Evolutionary conservation across 331 rosid species (phyloP), one percentile per base, ranked within the genome.

Genomic region (Spiraea crenata): DNA sequence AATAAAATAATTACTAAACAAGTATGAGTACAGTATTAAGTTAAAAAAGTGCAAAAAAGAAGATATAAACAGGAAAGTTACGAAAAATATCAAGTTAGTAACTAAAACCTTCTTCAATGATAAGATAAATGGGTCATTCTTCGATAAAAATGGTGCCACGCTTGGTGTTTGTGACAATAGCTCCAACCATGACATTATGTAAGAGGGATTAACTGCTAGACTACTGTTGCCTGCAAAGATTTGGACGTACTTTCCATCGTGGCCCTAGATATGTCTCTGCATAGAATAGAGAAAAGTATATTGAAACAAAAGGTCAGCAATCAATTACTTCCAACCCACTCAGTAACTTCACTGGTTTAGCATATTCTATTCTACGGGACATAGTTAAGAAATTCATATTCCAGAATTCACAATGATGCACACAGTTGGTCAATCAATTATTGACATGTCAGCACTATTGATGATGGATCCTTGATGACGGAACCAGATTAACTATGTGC

Each of bases 261-360:
- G 90, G 47, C 96, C 90, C 65, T 89, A 95, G 50, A 91, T 88
- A 88, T 95, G 99, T 73, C 90, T 91, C 99, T 95, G 89, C 85
- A 88, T 63, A 79, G 15, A 73, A 74, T 57, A 74, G 61, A 72
- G 62, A 73, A 74, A 10, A 82, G 49, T n/a, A 64, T 50, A 50
- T 75, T 65, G 68, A 25, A 25, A 25, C 31, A 25, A 25, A 25
- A 19, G 35, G 16, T 47, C 56, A 13, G 11, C 57, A 40, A 16
- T 34, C 56, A 47, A 51, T 55, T 44, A 64, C 37, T 68, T 68
- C 60, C 16, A 1, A 63, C 50, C 51, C 40, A 42, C 25, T 25
- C 9, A 70, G 63, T 45, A 20, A 45, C 5, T 44, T 57, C 44
- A 8, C 35, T 16, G 3, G 52, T 44, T 54, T 7, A 20, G 8